Conservation (phyloP, 1,139 yeast genomes). For the Saccharomycopsis crataegensis region DNA sequence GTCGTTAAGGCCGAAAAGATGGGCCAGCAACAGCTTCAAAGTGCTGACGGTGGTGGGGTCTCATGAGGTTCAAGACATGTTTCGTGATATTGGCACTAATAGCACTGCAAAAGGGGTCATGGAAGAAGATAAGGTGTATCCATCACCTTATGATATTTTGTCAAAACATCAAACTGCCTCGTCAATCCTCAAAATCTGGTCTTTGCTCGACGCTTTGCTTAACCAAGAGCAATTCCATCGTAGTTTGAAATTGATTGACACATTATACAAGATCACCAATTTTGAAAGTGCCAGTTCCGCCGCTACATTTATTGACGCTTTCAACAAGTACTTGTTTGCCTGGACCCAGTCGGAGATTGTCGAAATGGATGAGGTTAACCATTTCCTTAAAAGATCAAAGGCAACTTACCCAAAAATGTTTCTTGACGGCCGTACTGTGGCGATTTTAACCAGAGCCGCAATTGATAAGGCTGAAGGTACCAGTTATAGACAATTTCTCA, state of each 20-base stretch:
- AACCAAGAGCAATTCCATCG: conserved; percentile 60
- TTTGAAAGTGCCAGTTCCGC: conserved; percentile 21
- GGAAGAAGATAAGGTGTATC: background rate
- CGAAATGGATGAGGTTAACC: conserved; percentile 28
- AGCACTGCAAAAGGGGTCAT: no score
- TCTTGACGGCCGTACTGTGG: conserved; percentile 40
- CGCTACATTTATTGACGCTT: conserved; percentile 30
- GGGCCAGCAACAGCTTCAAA: no score
- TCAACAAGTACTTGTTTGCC: conserved; percentile 42
- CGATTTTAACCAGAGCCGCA: conserved; percentile 34
- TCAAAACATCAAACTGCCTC: background rate
- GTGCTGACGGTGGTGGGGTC: no score
- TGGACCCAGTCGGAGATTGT: conserved; percentile 31
- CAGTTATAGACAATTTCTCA: background rate
- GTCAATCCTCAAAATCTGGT: conserved; percentile 54
- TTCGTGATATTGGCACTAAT: no score
- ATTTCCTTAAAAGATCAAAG: conserved; percentile 28
- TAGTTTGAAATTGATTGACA: conserved; percentile 60
- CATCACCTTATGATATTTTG: conserved; percentile 8
- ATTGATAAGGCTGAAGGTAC: conserved; percentile 26
- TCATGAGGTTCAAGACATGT: no score
- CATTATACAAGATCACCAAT: conserved; percentile 40
- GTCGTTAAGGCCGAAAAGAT: no score
- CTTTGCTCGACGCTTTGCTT: conserved; percentile 74
- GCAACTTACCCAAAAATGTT: conserved; percentile 29